phyloP scores from a whole-genome alignment of 331 rosid species.

The Telfairia occidentalis region DNA sequence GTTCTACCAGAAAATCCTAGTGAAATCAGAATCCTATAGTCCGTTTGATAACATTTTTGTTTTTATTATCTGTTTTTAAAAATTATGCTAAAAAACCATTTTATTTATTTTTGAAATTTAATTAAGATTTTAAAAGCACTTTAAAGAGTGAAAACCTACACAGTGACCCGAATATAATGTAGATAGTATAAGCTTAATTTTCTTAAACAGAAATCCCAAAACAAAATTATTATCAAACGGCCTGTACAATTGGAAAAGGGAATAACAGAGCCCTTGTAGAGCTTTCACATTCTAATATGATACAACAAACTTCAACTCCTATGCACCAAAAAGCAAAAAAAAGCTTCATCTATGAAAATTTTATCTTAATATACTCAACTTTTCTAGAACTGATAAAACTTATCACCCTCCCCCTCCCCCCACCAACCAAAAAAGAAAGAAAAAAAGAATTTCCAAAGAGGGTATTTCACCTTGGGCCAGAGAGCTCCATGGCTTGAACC shows the following conservation, averaged over 20 bases:
- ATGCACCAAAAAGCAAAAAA: not conserved
- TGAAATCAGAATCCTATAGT: not conserved
- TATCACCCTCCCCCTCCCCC: no score
- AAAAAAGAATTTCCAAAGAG: not conserved
- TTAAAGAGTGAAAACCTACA: not conserved
- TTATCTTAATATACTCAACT: conserved; percentile 7
- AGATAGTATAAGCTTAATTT: not conserved
- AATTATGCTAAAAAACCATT: not conserved
- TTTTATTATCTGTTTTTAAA: not conserved
- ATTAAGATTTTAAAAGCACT: not conserved
- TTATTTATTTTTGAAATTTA: not conserved
- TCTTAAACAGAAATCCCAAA: not conserved
- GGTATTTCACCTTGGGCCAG: conserved; percentile 75
- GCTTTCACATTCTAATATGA: conserved; percentile 1
- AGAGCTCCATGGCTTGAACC: conserved; percentile 97
- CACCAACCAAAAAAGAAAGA: not conserved
- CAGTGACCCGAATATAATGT: not conserved
- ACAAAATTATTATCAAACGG: not conserved
- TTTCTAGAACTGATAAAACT: not conserved
- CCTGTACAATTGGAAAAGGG: conserved; percentile 13
- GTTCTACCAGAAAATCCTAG: not conserved
- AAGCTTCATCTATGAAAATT: not conserved
- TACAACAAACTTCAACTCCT: conserved; percentile 7
- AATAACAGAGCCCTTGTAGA: conserved; percentile 23
- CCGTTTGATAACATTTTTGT: not conserved